Percentiles rank a stretch among this genome's conserved stretches.
phyloP scores from a whole-genome alignment of 768 basidiomycete genomes.

The Clathrus columnatus region DNA sequence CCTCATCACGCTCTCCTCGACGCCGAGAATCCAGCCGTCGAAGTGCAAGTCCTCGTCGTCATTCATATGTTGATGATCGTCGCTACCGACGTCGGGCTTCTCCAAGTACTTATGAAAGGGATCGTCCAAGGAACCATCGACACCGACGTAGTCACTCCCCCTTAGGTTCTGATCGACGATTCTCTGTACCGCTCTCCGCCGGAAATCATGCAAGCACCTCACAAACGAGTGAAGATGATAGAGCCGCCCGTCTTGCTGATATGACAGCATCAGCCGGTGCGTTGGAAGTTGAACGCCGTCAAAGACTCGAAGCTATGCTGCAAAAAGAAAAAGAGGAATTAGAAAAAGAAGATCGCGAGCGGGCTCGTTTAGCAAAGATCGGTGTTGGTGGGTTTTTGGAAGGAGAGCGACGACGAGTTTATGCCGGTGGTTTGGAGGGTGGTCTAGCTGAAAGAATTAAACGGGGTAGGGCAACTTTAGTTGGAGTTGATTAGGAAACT shows the following conservation, averaged over 20 bases:
- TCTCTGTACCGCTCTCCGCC: slow-evolving; percentile 16
- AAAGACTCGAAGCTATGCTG: slow-evolving; percentile 57
- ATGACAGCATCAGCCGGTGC: slow-evolving; percentile 72
- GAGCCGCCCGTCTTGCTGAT: slow-evolving; percentile 80
- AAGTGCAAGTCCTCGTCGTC: slow-evolving; percentile 16
- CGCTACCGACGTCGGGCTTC: not conserved
- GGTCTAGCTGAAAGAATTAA: slow-evolving; percentile 72
- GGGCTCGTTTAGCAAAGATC: slow-evolving; percentile 44
- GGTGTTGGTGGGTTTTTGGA: slow-evolving; percentile 76
- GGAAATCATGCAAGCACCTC: slow-evolving; percentile 14
- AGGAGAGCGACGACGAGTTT: slow-evolving; percentile 78
- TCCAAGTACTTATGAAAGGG: not conserved
- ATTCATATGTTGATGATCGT: not conserved
- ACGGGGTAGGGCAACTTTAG: slow-evolving; percentile 63
- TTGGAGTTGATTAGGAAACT: slow-evolving; percentile 22
- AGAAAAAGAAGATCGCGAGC: slow-evolving; percentile 58
- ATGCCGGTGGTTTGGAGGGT: slow-evolving; percentile 47
- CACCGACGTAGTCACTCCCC: slow-evolving; percentile 42
- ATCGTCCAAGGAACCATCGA: slow-evolving; percentile 16
- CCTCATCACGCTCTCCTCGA: slow-evolving; percentile 35
- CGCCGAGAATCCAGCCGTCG: slow-evolving; percentile 19
- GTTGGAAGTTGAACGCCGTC: slow-evolving; percentile 61
- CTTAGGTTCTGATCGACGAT: slow-evolving; percentile 18
- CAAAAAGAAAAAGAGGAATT: slow-evolving; percentile 73
- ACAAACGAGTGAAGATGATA: slow-evolving; percentile 34